Evolutionary conservation across 208 protist genomes (phyloP), one percentile per base, ranked within the genome.

Genomic region (Naegleria fowleri): DNA sequence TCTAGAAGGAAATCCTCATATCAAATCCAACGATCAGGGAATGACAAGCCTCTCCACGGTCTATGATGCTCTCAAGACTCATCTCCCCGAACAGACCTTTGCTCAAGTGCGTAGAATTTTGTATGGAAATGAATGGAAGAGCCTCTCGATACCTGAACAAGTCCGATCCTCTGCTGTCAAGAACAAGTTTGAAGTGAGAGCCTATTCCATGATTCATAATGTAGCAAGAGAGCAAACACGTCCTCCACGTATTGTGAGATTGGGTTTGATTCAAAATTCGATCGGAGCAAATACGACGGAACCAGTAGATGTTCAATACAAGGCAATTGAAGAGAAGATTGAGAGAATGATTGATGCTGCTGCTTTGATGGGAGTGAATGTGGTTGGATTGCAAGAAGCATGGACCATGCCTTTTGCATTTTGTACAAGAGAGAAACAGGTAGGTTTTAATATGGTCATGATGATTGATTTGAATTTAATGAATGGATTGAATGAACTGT

Each of bases 361-460:
- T 29, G 95, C 59, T 25, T 87, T 41, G 7, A 92, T 93, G 75
- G 95, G 95, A 39, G 96, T 95, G 19, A 96, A 97, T 90, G 92
- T 97, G 9, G 36, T 97, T 38, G 96, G 95, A 92, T 92, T 97
- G 29, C 96, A 97, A 93, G 96, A 97, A 89, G 93, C 95, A 19
- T 96, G 94, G 94, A 93, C 86, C 33, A 90, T 90, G 86, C 86
- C 86, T 33, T 90, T 90, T 90, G 86, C 86, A 22, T 90, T 90
- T 76, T 59, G 51, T 25, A 90, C 86, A 76, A 90, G 86, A 90
- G 86, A 90, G 25, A 58, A 76, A 76, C 22, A 83, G 22, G 55
- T 67, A 67, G 6, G 55, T 67, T 67, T 67, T 67, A n/a, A 22
- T 67, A 48, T 48, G 43, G 7, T 67, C 1, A 67, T 67, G n/a